Evolutionary conservation across 306 rosid species (phyloP).

Genomic region (Abrus pulchellus): DNA sequence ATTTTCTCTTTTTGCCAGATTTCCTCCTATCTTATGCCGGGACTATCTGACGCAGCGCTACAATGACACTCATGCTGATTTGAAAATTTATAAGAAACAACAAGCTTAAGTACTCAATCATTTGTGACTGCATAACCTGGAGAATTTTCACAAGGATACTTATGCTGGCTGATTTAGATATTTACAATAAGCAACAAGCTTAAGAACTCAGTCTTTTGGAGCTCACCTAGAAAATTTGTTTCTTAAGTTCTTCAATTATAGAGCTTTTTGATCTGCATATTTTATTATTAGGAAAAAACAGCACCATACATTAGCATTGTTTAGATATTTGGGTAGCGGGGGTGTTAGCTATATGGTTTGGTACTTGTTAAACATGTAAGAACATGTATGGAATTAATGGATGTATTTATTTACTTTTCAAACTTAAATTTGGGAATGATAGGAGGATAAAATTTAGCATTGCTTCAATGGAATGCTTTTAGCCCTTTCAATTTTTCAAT

Average conservation of each 20-base stretch:
- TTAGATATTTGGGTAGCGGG: neutral
- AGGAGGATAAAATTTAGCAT: neutral
- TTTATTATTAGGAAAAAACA: conserved; percentile 12
- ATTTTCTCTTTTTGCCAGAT: conserved; percentile 54
- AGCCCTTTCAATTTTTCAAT: no score
- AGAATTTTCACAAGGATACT: neutral
- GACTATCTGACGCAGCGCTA: conserved; percentile 80
- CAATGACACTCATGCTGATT: conserved; percentile 71
- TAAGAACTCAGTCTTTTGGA: conserved; percentile 32
- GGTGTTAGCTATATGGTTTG: neutral
- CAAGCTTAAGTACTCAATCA: conserved; percentile 33
- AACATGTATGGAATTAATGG: neutral
- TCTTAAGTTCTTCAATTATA: neutral
- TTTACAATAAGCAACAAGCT: conserved; percentile 26
- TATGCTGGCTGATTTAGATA: conserved; percentile 51
- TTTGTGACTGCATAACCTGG: neutral
- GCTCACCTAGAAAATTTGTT: conserved; percentile 1
- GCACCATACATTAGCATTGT: conserved; percentile 18
- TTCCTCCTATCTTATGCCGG: conserved; percentile 73
- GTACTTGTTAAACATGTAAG: neutral
- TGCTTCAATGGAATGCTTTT: neutral
- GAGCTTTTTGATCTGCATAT: neutral
- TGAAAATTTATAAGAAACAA: conserved; percentile 56
- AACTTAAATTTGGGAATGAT: neutral
- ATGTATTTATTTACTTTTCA: conserved; percentile 2